Conservation (phyloP, 768 basidiomycete genomes). For the Lactifluus pinguis region DNA sequence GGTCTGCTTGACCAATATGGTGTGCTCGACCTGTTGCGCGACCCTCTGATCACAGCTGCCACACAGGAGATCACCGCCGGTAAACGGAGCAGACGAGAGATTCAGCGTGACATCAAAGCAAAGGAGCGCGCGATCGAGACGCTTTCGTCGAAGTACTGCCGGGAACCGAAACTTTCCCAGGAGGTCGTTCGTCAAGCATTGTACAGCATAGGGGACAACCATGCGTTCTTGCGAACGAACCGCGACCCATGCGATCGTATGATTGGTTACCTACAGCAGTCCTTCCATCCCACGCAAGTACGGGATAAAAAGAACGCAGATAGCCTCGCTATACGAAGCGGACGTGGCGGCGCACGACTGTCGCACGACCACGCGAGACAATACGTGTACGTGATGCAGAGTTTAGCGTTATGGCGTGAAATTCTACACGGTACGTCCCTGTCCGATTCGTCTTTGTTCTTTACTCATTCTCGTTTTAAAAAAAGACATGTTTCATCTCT, state of each 20-base stretch:
- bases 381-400: constrained; percentile 79
- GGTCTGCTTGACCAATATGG: constrained; percentile 52
- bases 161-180: constrained; percentile 42
- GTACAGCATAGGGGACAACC: constrained; percentile 86
- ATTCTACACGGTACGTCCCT: constrained; percentile 60
- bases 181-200: constrained; percentile 70
- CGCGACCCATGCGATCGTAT: constrained; percentile 84
- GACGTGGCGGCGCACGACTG: constrained; percentile 68
- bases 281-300: constrained; percentile 67
- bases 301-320: constrained; percentile 43
- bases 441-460: too few species aligned
- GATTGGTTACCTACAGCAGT: constrained; percentile 65
- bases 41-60: constrained; percentile 64
- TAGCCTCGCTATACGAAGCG: constrained; percentile 74
- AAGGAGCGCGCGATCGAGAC: constrained; percentile 82
- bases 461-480: background rate
- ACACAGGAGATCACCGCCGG: constrained; percentile 80
- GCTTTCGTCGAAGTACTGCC: constrained; percentile 54
- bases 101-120: constrained; percentile 74
- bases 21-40: constrained; percentile 62
- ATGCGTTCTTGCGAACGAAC: constrained; percentile 78
- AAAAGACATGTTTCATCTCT: constrained; percentile 81
- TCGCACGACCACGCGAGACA: constrained; percentile 82
- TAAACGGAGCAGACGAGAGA: constrained; percentile 58
- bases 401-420: constrained; percentile 79